Base-by-base conservation (phyloP, 805 yeast species). In the Ogataea haglerorum region DNA sequence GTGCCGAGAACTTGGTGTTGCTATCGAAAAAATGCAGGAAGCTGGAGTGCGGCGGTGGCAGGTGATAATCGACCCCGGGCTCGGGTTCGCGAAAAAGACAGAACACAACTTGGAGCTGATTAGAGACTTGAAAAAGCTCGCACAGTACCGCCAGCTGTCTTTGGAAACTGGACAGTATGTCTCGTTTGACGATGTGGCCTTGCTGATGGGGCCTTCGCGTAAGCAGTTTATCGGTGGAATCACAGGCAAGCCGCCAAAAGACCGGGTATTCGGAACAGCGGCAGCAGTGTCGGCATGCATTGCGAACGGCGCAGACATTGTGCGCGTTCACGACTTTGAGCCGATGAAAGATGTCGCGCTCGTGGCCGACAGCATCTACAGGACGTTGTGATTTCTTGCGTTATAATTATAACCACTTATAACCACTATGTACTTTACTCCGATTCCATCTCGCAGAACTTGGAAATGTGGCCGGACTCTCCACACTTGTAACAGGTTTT, bases 31-130 rank as follows among this genome's bases (percentile, higher is more conserved):
- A 40, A 95, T 95, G 10, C 63, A 75, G 31, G 53, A 51, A 1
- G 65, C 60, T 0, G 96, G 96, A 4, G 78, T 91, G 1, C 69
- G 72, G 43, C 79, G 91, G 61, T 93, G 96, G 96, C 98, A 93
- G 63, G 67, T 93, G 3, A 78, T 93, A 13, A 55, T 89, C 4
- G 99, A 93, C 58, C 99, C 99, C 0, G 99, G 99, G 2, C 64
- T 93, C 30, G 99, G 99, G 2, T 93, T 93, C 63, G 97, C 98
- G n/a, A 93, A 93, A 60, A 73, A 72, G 38, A 52, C 73, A n/a
- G 49, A 58, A 6, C 95, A 90, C 55, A 91, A 90, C 59, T 49
- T 90, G 23, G 71, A 72, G 16, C 52, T 88, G 1, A 70, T 93
- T 21, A 73, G 78, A 45, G 69, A 76, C 14, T 49, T 70, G 45